Base-by-base conservation (phyloP, 148 eudicot species). In the Oxyria digyna region DNA sequence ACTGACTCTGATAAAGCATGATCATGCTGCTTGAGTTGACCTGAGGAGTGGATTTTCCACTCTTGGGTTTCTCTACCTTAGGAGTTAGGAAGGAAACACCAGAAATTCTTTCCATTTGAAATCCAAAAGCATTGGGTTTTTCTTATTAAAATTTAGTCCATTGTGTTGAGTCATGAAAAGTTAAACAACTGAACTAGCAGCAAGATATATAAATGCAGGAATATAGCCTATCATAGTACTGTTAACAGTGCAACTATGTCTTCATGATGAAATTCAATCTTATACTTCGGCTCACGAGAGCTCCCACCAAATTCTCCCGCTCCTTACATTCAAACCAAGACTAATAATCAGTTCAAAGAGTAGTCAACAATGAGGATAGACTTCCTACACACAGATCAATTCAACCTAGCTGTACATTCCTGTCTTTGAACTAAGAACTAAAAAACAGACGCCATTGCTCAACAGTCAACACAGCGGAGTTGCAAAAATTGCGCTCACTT, bases 11-110 rank as follows among this genome's bases (percentile, higher is more conserved):
- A 86, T 8, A 75, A 93, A 83, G 78, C 98, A 89, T 71, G 71
- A 93, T 87, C 83, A 93, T 78, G 74, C 88, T 89, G 80, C 91
- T 89, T 32, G 83, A 83, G 71, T 93, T 93, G 66, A 81, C 86
- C 77, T 79, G 96, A 74, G 74, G 33, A 48, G 80, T 76, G 42
- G 83, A 72, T 79, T 82, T 87, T 31, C 79, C 95, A 71, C 71
- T 83, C 81, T 86, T 93, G 41, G 86, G 78, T 77, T 85, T 87
- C 78, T 93, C 92, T 59, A 86, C 79, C 73, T 89, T 89, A 67
- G n/a, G n/a, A n/a, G n/a, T n/a, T n/a, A 29, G 98, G 98, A 68
- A 89, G 72, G 70, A 74, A 89, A 73, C 98, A 93, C 20, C 83
- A 75, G 66, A 81, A 81, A 75, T 88, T 90, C 66, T 81, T 83